Percentiles rank a stretch among this genome's conserved stretches.
These are phyloP conservation scores for Tuber borchii DNA, from an alignment of 495 filamentous ascomycete genomes.

Conservation along the genomic window DNA sequence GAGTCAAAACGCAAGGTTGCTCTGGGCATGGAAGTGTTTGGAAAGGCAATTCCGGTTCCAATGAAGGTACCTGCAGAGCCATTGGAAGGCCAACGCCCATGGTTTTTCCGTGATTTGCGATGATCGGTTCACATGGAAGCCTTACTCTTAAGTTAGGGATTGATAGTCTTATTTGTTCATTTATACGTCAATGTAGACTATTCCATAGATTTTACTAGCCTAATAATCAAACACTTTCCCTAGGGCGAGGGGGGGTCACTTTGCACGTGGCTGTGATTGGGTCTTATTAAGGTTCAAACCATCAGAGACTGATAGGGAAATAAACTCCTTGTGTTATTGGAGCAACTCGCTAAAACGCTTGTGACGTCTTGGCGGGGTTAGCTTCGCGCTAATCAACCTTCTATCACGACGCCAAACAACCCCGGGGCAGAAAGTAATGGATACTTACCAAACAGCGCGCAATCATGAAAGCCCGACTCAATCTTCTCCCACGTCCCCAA, in stretches of 20 bases:
- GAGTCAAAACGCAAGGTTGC: neutral
- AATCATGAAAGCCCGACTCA: neutral
- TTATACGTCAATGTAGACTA: neutral
- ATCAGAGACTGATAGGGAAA: neutral
- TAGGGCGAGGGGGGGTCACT: neutral
- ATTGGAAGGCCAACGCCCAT: slow-evolving; percentile 51
- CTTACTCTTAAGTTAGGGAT: neutral
- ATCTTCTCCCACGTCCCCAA: slow-evolving; percentile 7
- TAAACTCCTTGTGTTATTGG: neutral
- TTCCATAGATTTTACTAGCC: neutral
- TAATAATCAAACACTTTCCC: neutral
- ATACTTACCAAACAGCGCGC: slow-evolving; percentile 5
- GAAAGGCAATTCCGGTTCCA: slow-evolving; percentile 58
- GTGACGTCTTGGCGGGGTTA: slow-evolving; percentile 10
- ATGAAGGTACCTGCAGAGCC: slow-evolving; percentile 57
- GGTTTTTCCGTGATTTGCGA: slow-evolving; percentile 47
- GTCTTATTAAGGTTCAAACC: neutral
- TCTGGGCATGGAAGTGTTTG: slow-evolving; percentile 51
- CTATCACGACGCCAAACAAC: neutral
- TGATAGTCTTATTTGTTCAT: neutral
- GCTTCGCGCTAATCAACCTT: neutral
- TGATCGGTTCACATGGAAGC: neutral
- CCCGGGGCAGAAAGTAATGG: slow-evolving; percentile 5
- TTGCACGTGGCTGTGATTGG: neutral
- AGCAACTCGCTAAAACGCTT: slow-evolving; percentile 6